A percentile compares a stretch with the other conserved stretches of the same genome.
Evolutionary conservation across 2,329 filamentous ascomycete species (phyloP).

Genomic region (Xenoacremonium recifei): DNA sequence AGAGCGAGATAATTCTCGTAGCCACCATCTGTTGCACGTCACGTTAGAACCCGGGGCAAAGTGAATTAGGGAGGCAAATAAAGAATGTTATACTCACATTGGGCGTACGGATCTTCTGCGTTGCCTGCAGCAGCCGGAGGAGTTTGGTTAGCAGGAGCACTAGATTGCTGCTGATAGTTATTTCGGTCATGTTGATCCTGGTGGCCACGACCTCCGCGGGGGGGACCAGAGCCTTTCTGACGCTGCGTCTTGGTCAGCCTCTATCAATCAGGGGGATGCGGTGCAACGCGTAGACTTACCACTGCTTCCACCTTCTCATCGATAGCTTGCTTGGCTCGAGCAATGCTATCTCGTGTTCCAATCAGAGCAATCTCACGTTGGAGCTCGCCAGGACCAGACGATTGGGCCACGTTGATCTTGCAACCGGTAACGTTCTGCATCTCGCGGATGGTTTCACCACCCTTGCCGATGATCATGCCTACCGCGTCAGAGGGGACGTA

Average conservation of each 20-base stretch:
- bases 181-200: slow-evolving; percentile 58
- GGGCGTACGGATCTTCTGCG: slow-evolving; percentile 69
- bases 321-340: slow-evolving; percentile 78
- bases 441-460: slow-evolving; percentile 89
- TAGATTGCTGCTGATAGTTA: slow-evolving; percentile 48
- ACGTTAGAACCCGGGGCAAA: neutral
- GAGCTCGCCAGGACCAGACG: slow-evolving; percentile 72
- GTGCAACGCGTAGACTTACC: slow-evolving; percentile 49
- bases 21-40: slow-evolving; percentile 61
- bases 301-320: slow-evolving; percentile 91
- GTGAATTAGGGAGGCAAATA: neutral
- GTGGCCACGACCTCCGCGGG: slow-evolving; percentile 39
- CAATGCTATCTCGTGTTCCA: slow-evolving; percentile 74
- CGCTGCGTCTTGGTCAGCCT: slow-evolving; percentile 40
- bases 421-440: slow-evolving; percentile 87
- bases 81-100: slow-evolving; percentile 54
- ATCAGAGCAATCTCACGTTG: slow-evolving; percentile 86
- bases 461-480: slow-evolving; percentile 95
- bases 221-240: slow-evolving; percentile 50
- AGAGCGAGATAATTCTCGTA: slow-evolving; percentile 78
- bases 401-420: slow-evolving; percentile 91
- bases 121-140: slow-evolving; percentile 46
- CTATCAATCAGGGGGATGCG: neutral
- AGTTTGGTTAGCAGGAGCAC: slow-evolving; percentile 40
- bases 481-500: slow-evolving; percentile 87